A percentile compares a stretch with the other conserved stretches of the same genome.
These are phyloP conservation scores for Fusarium falciforme DNA, from an alignment of 2,329 filamentous ascomycete genomes.

Conservation along the genomic window DNA sequence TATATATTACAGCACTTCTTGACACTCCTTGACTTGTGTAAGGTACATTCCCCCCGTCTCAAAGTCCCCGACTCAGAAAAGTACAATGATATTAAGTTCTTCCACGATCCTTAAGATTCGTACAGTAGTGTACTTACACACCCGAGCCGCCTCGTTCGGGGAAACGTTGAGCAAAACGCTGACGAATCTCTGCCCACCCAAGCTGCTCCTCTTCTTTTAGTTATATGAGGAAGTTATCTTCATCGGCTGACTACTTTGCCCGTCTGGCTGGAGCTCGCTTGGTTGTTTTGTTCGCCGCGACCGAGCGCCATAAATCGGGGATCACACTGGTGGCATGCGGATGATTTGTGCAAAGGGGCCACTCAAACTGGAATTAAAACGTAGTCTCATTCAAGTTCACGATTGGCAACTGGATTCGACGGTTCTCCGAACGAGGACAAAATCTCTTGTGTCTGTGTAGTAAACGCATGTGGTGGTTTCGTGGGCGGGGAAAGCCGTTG, in stretches of 20 bases:
- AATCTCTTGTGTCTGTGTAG: no score
- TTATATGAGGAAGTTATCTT: no score
- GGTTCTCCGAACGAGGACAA: no score
- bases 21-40: background rate
- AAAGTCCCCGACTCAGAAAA: background rate
- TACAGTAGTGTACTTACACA: conserved; percentile 10
- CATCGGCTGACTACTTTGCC: conserved; percentile 6
- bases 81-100: conserved; percentile 2
- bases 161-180: conserved; percentile 3
- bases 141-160: background rate
- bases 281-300: background rate
- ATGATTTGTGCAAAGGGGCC: conserved; percentile 6
- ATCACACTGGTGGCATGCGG: background rate
- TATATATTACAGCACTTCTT: background rate
- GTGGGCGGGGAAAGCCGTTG: no score
- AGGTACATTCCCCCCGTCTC: background rate
- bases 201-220: no score
- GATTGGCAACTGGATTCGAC: no score
- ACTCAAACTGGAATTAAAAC: conserved; percentile 10
- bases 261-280: background rate
- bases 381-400: no score
- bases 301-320: conserved; percentile 1
- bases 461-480: no score
- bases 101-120: conserved; percentile 1
- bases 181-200: no score